Conservation (phyloP, 441 rosid genomes). For the Adansonia grandidieri region DNA sequence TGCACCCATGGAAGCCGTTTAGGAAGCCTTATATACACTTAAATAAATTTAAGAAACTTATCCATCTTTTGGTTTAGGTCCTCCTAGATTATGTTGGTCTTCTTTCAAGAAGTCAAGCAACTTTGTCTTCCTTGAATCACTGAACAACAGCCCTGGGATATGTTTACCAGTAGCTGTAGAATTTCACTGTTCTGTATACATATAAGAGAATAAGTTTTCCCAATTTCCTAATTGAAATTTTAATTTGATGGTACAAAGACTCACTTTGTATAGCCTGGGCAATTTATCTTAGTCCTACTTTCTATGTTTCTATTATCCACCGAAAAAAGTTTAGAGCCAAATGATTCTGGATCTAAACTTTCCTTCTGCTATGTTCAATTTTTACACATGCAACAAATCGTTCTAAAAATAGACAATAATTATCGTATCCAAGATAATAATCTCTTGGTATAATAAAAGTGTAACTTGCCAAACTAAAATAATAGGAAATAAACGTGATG, state of each 20-base stretch:
- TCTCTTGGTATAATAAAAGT: not conserved
- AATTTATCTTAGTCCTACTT: not conserved
- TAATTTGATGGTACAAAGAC: not conserved
- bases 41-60: not conserved
- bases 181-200: not conserved
- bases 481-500: not conserved
- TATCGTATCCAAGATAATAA: not conserved
- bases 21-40: slow-evolving; percentile 13
- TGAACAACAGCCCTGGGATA: not conserved
- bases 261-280: not conserved
- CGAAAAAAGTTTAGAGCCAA: not conserved
- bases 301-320: not conserved
- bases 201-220: not conserved
- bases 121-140: slow-evolving; percentile 3
- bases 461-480: not conserved
- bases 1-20: not conserved
- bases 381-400: not conserved
- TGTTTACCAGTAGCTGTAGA: not conserved
- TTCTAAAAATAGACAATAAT: slow-evolving; percentile 4
- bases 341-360: slow-evolving; percentile 7
- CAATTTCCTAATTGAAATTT: slow-evolving; percentile 1
- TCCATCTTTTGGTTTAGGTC: not conserved
- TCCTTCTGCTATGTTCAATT: not conserved
- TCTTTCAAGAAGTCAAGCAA: slow-evolving; percentile 17
- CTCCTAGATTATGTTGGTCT: not conserved